These are phyloP conservation scores for Ramalina peruviana DNA, from an alignment of 495 filamentous ascomycete species.

Conservation along the genomic window DNA sequence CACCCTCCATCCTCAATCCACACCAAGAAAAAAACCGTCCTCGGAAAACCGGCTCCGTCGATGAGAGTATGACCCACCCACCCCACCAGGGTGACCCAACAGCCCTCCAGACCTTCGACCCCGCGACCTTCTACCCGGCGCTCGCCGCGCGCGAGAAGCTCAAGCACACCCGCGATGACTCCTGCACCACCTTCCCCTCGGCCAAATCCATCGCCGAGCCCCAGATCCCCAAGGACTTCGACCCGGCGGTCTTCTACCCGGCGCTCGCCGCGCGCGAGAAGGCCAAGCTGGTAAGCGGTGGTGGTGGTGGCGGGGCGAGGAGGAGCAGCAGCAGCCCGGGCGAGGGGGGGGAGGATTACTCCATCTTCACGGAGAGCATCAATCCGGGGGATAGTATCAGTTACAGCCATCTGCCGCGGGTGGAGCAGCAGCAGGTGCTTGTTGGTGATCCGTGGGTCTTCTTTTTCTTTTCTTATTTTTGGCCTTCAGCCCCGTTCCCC, in stretches of 20 bases:
- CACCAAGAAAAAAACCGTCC: too few species aligned
- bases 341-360: not conserved
- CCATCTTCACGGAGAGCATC: not conserved
- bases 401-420: not conserved
- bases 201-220: conserved; percentile 3
- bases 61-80: conserved; percentile 2
- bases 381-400: not conserved
- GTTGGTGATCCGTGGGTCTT: not conserved
- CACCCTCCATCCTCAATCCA: too few species aligned
- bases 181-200: conserved; percentile 5
- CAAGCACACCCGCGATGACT: conserved; percentile 3
- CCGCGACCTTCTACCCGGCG: conserved; percentile 12
- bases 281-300: not conserved
- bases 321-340: not conserved
- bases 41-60: not conserved
- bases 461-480: not conserved
- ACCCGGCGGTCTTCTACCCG: conserved; percentile 13
- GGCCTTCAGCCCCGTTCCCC: too few species aligned
- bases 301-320: too few species aligned
- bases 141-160: conserved; percentile 4
- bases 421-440: not conserved
- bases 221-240: conserved; percentile 9
- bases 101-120: conserved; percentile 11
- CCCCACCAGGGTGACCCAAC: conserved; percentile 1
- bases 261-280: conserved; percentile 5